Percentiles rank a stretch among this genome's conserved stretches.
These are phyloP conservation scores for Leccinum pallidistipes DNA, from an alignment of 1,284 basidiomycete genomes.

Conservation along the genomic window DNA sequence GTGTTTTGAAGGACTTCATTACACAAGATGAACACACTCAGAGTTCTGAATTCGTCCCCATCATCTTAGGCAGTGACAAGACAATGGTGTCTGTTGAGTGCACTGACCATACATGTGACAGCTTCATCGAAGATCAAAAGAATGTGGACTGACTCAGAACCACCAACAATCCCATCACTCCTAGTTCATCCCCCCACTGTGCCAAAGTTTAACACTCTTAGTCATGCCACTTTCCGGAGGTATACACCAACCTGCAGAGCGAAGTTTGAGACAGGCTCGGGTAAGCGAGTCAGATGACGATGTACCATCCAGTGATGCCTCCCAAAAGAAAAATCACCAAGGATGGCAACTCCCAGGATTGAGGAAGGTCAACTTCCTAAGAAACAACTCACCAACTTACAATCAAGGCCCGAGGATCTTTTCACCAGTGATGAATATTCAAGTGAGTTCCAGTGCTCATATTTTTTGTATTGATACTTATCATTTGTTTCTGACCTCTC, in stretches of 20 bases:
- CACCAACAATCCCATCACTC: neutral
- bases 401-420: neutral
- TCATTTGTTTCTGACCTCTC: neutral
- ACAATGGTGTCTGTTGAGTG: too few relatives aligned
- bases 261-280: neutral
- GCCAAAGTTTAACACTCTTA: neutral
- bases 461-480: neutral
- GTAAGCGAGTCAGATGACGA: neutral
- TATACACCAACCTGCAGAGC: neutral
- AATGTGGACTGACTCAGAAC: neutral
- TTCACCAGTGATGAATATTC: neutral
- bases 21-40: too few relatives aligned
- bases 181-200: neutral
- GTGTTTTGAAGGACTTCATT: too few relatives aligned
- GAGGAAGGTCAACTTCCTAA: neutral
- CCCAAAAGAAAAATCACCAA: neutral
- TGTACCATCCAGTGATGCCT: neutral
- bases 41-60: too few relatives aligned
- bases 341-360: neutral
- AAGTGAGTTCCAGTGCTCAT: neutral
- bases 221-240: neutral
- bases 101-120: too few relatives aligned
- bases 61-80: too few relatives aligned
- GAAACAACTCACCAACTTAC: neutral
- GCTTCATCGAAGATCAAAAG: neutral